Conservation (phyloP, 164 flowering plant genomes). For the Nelumbo lutea region DNA sequence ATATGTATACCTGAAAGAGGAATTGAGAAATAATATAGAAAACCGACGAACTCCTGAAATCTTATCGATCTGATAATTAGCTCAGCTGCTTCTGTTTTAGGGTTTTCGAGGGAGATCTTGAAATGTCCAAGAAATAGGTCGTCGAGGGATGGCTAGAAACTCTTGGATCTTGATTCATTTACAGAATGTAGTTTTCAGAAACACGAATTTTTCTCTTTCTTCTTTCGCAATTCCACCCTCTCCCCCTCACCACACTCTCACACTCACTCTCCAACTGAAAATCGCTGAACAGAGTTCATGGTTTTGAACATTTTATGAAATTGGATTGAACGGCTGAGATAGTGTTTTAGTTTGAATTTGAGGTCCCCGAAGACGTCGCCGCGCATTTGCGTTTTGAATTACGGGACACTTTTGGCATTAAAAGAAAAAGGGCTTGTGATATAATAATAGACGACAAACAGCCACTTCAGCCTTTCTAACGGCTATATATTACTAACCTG, state of each 20-base stretch:
- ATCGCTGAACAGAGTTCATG: conserved; percentile 4
- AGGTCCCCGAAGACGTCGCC: background rate
- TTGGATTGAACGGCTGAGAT: conserved; percentile 35
- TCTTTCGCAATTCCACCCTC: background rate
- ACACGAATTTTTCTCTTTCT: conserved; percentile 5
- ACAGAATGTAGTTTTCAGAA: background rate
- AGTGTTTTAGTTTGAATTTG: conserved; percentile 12
- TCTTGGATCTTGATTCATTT: background rate
- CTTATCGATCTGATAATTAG: conserved; percentile 5
- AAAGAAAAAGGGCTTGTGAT: background rate
- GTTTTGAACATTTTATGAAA: background rate
- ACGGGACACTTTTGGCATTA: conserved; percentile 11
- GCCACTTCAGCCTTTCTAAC: background rate
- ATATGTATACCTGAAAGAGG: conserved; percentile 27
- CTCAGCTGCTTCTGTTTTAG: conserved; percentile 14
- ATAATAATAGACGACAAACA: background rate
- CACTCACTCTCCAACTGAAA: conserved; percentile 8
- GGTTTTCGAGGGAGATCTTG: conserved; percentile 6
- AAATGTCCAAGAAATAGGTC: background rate
- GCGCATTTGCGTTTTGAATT: conserved; percentile 42
- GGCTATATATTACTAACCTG: background rate
- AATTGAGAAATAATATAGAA: conserved; percentile 30
- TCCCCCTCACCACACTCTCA: conserved; percentile 10
- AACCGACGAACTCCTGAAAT: conserved; percentile 28
- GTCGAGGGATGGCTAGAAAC: background rate